Evolutionary conservation across 2,329 filamentous ascomycete species (phyloP).

Genomic region (Botrytis fabae): DNA sequence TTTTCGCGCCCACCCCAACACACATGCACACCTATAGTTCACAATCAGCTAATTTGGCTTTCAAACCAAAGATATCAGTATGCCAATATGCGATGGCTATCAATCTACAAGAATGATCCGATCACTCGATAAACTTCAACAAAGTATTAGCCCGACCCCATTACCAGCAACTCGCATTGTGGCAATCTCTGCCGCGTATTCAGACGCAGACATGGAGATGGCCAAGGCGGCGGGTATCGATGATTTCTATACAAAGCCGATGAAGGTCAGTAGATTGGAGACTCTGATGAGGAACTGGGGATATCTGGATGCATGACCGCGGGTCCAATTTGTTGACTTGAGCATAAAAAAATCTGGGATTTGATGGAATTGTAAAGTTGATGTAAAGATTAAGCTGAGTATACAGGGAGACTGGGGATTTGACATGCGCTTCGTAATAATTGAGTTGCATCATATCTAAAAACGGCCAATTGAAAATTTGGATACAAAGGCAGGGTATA

Average conservation of each 20-base stretch:
- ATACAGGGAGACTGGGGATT: neutral
- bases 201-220: conserved; percentile 48
- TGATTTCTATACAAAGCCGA: conserved; percentile 54
- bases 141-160: conserved; percentile 30
- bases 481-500: neutral
- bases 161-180: conserved; percentile 44
- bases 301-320: neutral
- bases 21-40: neutral
- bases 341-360: neutral
- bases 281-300: conserved; percentile 16
- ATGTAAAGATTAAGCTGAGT: neutral
- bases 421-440: neutral
- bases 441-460: too few species aligned
- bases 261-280: conserved; percentile 33
- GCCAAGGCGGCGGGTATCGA: conserved; percentile 55
- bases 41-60: neutral
- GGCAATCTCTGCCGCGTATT: conserved; percentile 54
- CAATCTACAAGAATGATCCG: conserved; percentile 51
- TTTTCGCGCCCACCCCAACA: conserved; percentile 41
- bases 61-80: conserved; percentile 48
- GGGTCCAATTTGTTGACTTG: neutral
- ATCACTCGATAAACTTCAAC: conserved; percentile 45
- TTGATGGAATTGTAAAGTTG: neutral
- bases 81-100: conserved; percentile 55
- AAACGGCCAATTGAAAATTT: neutral